Base-by-base conservation (phyloP, 164 flowering plant genomes). In the Umbilicus rupestris region DNA sequence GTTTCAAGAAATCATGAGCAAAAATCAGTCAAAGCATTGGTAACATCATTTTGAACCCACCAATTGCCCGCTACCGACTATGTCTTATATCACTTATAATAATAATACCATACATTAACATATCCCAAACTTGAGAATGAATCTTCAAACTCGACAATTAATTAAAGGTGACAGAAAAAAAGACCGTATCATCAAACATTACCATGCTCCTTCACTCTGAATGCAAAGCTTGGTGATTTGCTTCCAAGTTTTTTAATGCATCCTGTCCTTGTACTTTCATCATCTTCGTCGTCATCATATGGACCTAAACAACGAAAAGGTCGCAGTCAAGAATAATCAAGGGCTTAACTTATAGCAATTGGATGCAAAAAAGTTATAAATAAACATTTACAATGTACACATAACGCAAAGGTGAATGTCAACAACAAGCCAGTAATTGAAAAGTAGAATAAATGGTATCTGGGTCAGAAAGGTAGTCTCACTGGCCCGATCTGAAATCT, bases 141-240 rank as follows among this genome's bases (percentile, higher is more conserved):
- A 37, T 62, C 64, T 62, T 31, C 22, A 58, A 19, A 9, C 17
- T n/a, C 4, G 22, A 39, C 41, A 35, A 37, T 39, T 9, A 31
- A 30, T 19, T 12, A 62, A 22, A n/a, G 20, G 20, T 19, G 6
- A 37, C 28, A 8, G 16, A 24, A 62, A 62, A 62, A 62, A 30
- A 17, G 10, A 7, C 28, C 0, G 42, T 22, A 62, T 19, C 14
- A 14, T 8, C 1, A 10, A 35, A 37, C 29, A 17, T 20, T 65
- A 65, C 67, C 67, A 42, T 65, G 67, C 67, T 65, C 67, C 22
- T 47, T 46, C 20, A 65, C 52, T 31, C 67, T 42, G 67, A 26
- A 65, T 1, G 67, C 49, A 9, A 65, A 65, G 22, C 67, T 65
- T 28, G 67, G 67, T 11, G 67, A 65, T 26, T 65, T 65, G 1